Percentiles rank a stretch among this genome's conserved stretches.
phyloP scores from a whole-genome alignment of 169 alveolate genomes.

The Plasmodium ovale region DNA sequence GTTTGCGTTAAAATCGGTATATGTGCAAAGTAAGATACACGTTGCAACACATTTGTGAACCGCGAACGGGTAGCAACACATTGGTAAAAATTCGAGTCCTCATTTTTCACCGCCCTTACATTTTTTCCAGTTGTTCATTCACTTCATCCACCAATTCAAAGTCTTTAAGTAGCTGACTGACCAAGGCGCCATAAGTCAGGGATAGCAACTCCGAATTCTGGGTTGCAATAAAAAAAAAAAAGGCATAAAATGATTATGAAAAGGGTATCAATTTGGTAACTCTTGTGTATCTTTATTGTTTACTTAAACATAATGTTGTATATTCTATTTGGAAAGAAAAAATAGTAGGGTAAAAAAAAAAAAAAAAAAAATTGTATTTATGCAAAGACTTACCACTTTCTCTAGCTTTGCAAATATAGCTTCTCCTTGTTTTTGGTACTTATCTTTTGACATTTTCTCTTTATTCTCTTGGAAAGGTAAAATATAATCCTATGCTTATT shows the following conservation, averaged over 20 bases:
- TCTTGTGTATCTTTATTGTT: not conserved
- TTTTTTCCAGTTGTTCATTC: conserved; percentile 87
- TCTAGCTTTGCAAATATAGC: conserved; percentile 85
- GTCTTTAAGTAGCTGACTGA: conserved; percentile 92
- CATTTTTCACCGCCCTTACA: conserved; percentile 52
- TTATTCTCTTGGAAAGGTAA: too few relatives aligned
- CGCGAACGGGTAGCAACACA: not conserved
- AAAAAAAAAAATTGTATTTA: not conserved
- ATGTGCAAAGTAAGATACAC: not conserved
- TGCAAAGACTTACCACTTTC: conserved; percentile 77
- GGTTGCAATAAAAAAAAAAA: not conserved
- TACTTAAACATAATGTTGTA: too few relatives aligned
- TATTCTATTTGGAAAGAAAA: too few relatives aligned
- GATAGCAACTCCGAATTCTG: conserved; percentile 92
- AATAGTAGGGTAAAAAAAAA: not conserved
- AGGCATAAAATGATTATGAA: not conserved
- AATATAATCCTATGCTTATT: not conserved
- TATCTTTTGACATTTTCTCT: conserved; percentile 79
- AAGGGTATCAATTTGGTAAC: not conserved
- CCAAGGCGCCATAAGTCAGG: conserved; percentile 92
- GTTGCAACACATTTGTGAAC: not conserved
- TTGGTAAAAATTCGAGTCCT: not conserved
- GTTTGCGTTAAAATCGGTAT: not conserved
- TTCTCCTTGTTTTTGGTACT: conserved; percentile 83
- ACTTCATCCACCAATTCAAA: conserved; percentile 93